Conservation (phyloP, 2,329 filamentous ascomycete species). For the Trichoderma sp. region DNA sequence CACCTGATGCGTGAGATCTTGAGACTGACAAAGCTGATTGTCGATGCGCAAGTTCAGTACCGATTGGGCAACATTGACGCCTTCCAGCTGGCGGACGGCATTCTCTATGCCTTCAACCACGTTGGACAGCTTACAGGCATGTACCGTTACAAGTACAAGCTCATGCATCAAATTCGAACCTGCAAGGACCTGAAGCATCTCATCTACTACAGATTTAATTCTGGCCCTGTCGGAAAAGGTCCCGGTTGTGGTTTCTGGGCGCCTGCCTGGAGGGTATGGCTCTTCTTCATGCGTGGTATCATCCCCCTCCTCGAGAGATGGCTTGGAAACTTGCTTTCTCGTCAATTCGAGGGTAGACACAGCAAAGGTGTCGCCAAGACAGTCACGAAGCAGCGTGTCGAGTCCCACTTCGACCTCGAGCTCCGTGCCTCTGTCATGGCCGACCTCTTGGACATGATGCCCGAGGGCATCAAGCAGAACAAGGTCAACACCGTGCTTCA, state of each 20-base stretch:
- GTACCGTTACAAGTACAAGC: conserved; percentile 99
- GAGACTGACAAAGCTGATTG: conserved; percentile 93
- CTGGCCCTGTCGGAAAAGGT: conserved; percentile 92
- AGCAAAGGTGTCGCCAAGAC: conserved; percentile 99
- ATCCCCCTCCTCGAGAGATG: conserved; percentile 95
- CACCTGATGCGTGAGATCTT: conserved; percentile 98
- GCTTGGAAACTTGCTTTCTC: conserved; percentile 93
- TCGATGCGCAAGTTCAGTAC: conserved; percentile 98
- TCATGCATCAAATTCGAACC: conserved; percentile 99
- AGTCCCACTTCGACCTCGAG: conserved; percentile 97
- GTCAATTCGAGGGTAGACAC: conserved; percentile 97
- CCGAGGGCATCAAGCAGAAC: conserved; percentile 98
- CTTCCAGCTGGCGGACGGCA: conserved; percentile 97
- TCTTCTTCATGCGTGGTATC: conserved; percentile 99
- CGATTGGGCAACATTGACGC: conserved; percentile 97
- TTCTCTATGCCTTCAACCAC: conserved; percentile 99
- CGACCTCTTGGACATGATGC: conserved; percentile 99
- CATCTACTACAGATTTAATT: conserved; percentile 99
- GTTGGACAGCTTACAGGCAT: conserved; percentile 97
- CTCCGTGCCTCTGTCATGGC: conserved; percentile 98
- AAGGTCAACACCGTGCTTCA: conserved; percentile 98
- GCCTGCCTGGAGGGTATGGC: conserved; percentile 96
- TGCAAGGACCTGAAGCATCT: conserved; percentile 99
- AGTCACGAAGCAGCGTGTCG: conserved; percentile 97
- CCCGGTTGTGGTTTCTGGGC: conserved; percentile 99